Evolutionary conservation across 1,284 basidiomycete genomes (phyloP), one percentile per base, ranked within the genome.

Genomic region (Trichosporon asahii): DNA sequence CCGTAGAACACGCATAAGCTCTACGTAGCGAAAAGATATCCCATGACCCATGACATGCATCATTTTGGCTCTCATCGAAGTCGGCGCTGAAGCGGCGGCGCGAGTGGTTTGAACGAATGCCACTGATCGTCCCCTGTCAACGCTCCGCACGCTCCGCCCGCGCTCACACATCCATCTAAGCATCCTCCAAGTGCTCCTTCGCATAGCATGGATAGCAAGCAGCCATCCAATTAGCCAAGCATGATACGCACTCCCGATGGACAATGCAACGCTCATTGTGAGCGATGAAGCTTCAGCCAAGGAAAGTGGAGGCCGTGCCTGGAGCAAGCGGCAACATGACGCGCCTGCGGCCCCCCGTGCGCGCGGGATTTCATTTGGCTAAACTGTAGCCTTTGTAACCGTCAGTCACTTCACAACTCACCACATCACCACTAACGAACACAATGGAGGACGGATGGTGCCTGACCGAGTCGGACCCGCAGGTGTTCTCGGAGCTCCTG

Each of bases 401-500:
- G 21, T 53, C 21, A 23, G 21, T 46, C n/a, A 11, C 21, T 23
- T 53, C 46, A 53, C 40, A 2, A 15, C 40, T 18, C 15, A 44
- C 14, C 2, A 46, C 33, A 33, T 3, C 55, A 37, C 63, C 35
- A 15, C 23, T 8, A 57, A 29, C n/a, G 55, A 35, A n/a, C 40
- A 70, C 55, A 31, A 74, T 74, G 68, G 80, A 82, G 68, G 80
- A 82, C 67, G 84, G 83, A 44, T 85, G 84, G 84, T 82, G 78
- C 4, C 72, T 84, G 67, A 85, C 83, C 63, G 84, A 85, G 72
- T 84, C 83, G 23, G 84, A 85, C 67, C 85, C 85, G 1, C 82
- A 84, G 40, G 79, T 85, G 23, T 85, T 86, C 73, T 85, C 83
- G 1, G 82, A 83, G 31, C 77, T 86, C 5, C 76, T 86, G 35